phyloP scores from a whole-genome alignment of 306 rosid genomes.

The Gynostemma pentaphyllum region DNA sequence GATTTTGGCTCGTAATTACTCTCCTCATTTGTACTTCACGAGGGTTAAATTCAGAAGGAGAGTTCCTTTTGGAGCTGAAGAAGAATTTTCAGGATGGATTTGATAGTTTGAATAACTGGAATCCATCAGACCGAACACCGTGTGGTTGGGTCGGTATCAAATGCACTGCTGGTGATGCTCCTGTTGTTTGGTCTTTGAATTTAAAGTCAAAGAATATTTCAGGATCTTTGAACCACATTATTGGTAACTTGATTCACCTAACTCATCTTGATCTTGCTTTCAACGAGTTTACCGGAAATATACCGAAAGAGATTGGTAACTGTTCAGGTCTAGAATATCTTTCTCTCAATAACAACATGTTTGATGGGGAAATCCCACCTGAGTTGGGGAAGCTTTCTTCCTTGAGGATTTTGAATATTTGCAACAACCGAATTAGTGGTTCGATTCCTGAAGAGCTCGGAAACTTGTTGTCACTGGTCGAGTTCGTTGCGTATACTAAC shows the following conservation, averaged over 20 bases:
- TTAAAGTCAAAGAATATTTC: constrained; percentile 54
- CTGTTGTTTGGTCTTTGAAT: constrained; percentile 42
- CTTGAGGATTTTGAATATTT: constrained; percentile 52
- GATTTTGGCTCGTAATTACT: constrained; percentile 30
- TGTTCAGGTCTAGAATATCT: constrained; percentile 43
- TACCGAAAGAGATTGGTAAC: constrained; percentile 68
- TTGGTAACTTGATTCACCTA: constrained; percentile 48
- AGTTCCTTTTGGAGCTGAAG: constrained; percentile 54
- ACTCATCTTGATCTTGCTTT: constrained; percentile 46
- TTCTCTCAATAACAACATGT: constrained; percentile 52
- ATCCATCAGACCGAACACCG: constrained; percentile 54
- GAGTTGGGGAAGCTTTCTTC: constrained; percentile 49
- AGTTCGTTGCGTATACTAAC: constrained; percentile 73
- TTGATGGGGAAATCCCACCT: constrained; percentile 54
- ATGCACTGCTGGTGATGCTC: constrained; percentile 36
- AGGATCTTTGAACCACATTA: constrained; percentile 42
- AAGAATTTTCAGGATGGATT: constrained; percentile 31
- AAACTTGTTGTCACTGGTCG: constrained; percentile 49
- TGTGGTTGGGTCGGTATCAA: constrained; percentile 72
- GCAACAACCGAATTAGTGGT: constrained; percentile 68
- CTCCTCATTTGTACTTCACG: constrained; percentile 35
- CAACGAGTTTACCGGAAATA: constrained; percentile 45
- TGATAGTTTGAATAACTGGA: constrained; percentile 46
- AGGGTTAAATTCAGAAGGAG: constrained; percentile 72
- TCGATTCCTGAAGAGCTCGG: constrained; percentile 64